Evolutionary conservation across 768 basidiomycete genomes (phyloP).

Genomic region (Hygrophorus pudorinus): DNA sequence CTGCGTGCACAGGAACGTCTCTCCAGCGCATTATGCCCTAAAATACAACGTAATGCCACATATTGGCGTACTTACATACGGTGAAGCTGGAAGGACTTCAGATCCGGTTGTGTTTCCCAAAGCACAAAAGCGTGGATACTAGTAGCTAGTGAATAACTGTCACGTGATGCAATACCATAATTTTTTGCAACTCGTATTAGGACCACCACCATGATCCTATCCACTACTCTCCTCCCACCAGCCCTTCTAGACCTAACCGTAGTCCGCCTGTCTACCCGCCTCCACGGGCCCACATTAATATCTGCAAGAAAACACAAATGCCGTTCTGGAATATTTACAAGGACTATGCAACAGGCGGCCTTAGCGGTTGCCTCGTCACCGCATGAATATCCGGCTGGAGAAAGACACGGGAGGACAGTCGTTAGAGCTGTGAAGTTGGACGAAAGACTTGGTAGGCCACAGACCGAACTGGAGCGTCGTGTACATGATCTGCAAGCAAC

Average conservation of each 20-base stretch:
- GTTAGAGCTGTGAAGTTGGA: background rate
- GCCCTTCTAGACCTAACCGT: too few relatives aligned
- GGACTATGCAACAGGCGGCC: background rate
- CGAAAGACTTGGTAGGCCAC: background rate
- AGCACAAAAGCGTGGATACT: constrained; percentile 29
- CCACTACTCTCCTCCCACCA: too few relatives aligned
- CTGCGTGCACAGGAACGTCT: constrained; percentile 44
- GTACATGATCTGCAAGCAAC: constrained; percentile 28
- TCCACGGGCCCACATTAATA: too few relatives aligned
- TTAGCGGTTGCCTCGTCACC: background rate
- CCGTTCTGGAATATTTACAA: background rate
- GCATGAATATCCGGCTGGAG: background rate
- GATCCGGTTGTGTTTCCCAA: constrained; percentile 31
- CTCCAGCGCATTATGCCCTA: constrained; percentile 59
- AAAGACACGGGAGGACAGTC: background rate
- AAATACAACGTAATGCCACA: constrained; percentile 91
- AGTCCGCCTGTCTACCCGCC: too few relatives aligned
- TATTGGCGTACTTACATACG: constrained; percentile 71
- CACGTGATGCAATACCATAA: too few relatives aligned
- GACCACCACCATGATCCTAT: too few relatives aligned
- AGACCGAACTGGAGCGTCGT: constrained; percentile 24
- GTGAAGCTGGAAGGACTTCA: constrained; percentile 47
- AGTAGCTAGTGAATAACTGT: background rate
- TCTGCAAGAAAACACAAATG: too few relatives aligned
- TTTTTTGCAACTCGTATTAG: too few relatives aligned